A percentile compares a stretch with the other conserved stretches of the same genome.
Conservation (phyloP, 441 rosid genomes). For the Eruca vesicaria region DNA sequence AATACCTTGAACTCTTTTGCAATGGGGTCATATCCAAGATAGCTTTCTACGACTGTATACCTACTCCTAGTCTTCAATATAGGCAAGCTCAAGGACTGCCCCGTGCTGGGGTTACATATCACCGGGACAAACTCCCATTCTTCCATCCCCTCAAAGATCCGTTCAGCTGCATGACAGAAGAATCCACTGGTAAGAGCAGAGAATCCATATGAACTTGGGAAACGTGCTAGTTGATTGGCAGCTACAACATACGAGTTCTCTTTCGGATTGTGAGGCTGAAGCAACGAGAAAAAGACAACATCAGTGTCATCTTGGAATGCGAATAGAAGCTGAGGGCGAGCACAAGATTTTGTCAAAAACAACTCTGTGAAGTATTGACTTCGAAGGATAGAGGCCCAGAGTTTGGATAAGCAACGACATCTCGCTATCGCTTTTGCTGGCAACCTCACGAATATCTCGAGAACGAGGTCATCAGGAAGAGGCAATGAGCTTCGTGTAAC, state of each 20-base stretch:
- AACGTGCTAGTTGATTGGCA: neutral
- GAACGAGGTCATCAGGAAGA: neutral
- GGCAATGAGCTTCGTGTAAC: neutral
- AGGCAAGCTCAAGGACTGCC: too few species aligned
- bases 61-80: too few species aligned
- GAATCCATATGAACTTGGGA: neutral
- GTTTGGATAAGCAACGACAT: neutral
- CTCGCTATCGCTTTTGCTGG: neutral
- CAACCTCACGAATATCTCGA: neutral
- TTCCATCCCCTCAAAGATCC: too few species aligned
- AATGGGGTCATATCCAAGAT: neutral
- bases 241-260: neutral
- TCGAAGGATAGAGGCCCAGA: neutral
- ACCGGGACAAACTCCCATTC: too few species aligned
- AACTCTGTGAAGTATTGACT: neutral
- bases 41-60: too few species aligned
- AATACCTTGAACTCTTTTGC: neutral
- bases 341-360: neutral
- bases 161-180: too few species aligned
- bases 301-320: neutral
- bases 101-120: too few species aligned
- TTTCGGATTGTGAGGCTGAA: neutral
- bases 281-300: neutral
- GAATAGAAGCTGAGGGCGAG: neutral
- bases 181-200: neutral